Evolutionary conservation across 2,329 filamentous ascomycete species (phyloP).

Genomic region (Pestalotiopsis sp.): DNA sequence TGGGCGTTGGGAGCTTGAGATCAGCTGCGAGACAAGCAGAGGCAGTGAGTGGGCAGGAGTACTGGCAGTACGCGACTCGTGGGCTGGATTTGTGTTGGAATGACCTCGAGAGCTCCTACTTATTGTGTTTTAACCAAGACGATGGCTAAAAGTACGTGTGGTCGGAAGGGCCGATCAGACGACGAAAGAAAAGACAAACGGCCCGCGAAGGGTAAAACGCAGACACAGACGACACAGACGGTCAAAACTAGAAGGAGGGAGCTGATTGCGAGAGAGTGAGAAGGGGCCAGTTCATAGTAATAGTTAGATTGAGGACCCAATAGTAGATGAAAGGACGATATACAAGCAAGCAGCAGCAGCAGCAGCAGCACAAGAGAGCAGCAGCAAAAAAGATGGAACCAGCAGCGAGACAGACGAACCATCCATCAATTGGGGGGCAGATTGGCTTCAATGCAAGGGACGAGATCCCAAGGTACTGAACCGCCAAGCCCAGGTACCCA

Average conservation of each 20-base stretch:
- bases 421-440: background rate
- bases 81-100: background rate
- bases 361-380: background rate
- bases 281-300: slow-evolving; percentile 7
- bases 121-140: background rate
- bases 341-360: background rate
- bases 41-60: background rate
- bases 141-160: background rate
- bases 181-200: background rate
- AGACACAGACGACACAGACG: background rate
- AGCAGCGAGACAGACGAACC: background rate
- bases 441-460: slow-evolving; percentile 8
- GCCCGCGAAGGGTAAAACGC: background rate
- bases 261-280: background rate
- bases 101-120: background rate
- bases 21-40: background rate
- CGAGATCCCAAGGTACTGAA: background rate
- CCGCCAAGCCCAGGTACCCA: background rate
- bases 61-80: background rate
- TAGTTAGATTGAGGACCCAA: slow-evolving; percentile 5
- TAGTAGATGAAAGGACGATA: background rate
- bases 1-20: background rate
- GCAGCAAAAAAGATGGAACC: background rate
- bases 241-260: background rate
- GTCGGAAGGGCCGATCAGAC: background rate